phyloP scores from a whole-genome alignment of 306 rosid species.

The Lotus japonicus region DNA sequence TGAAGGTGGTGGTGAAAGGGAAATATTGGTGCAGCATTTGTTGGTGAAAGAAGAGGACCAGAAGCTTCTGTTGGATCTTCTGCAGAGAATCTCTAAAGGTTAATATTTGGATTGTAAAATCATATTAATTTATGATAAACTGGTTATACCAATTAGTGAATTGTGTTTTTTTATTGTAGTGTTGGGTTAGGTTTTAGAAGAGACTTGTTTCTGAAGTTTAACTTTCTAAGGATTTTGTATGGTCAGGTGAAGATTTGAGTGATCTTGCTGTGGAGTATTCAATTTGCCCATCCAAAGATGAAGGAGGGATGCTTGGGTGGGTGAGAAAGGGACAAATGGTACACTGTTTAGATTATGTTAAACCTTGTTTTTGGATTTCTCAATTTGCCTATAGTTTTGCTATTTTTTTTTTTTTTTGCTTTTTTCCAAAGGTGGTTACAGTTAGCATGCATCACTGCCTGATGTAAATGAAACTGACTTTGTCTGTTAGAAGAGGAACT shows the following conservation, averaged over 20 bases:
- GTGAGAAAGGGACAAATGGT: slow-evolving; percentile 94
- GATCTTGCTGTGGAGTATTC: slow-evolving; percentile 86
- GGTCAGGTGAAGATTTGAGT: slow-evolving; percentile 86
- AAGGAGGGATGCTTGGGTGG: slow-evolving; percentile 99
- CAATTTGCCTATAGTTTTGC: background rate
- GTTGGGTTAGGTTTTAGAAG: background rate
- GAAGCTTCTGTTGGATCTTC: slow-evolving; percentile 68
- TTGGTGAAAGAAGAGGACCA: slow-evolving; percentile 74
- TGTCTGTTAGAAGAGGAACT: background rate
- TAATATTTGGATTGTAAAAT: background rate
- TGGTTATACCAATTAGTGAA: background rate
- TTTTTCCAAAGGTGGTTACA: background rate
- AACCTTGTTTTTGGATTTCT: slow-evolving; percentile 3
- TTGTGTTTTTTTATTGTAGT: background rate
- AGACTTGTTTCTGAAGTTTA: background rate
- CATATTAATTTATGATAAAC: background rate
- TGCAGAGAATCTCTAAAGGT: slow-evolving; percentile 61
- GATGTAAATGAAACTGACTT: background rate
- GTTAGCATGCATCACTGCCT: background rate
- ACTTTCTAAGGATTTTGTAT: slow-evolving; percentile 6
- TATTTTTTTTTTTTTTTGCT: background rate
- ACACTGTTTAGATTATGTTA: slow-evolving; percentile 1
- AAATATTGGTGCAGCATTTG: slow-evolving; percentile 87
- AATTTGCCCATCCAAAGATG: slow-evolving; percentile 81
- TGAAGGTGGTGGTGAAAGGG: slow-evolving; percentile 43